Percentiles rank a stretch among this genome's conserved stretches.
phyloP scores from a whole-genome alignment of 192 early-diverging fungal species.

The Ambispora gerdemannii region DNA sequence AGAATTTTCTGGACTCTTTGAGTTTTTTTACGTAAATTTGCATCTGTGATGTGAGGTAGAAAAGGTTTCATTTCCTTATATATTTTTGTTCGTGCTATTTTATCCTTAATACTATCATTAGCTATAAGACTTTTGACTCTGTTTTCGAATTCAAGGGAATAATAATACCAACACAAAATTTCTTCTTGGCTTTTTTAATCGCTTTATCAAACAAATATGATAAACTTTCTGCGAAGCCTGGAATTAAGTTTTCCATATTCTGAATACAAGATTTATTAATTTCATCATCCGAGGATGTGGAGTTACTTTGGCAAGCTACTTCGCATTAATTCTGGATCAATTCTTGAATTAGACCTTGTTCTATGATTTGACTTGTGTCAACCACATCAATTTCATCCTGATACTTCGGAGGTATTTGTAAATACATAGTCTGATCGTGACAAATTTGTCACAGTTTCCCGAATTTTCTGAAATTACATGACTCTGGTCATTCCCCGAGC shows the following conservation, averaged over 20 bases:
- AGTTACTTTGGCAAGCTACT: constrained; percentile 8
- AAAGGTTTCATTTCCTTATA: constrained; percentile 13
- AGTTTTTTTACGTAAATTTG: not conserved
- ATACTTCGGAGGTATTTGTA: too few species aligned
- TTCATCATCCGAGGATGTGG: constrained; percentile 14
- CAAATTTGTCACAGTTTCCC: not conserved
- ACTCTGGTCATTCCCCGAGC: not conserved
- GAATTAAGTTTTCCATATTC: not conserved
- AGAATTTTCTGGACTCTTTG: constrained; percentile 10
- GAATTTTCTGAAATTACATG: not conserved
- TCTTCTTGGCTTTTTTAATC: not conserved
- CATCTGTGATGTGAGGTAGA: not conserved
- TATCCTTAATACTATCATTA: constrained; percentile 11
- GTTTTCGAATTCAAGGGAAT: constrained; percentile 1
- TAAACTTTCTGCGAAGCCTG: not conserved
- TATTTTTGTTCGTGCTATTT: constrained; percentile 21
- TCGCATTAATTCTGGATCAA: not conserved
- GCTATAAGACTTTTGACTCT: constrained; percentile 5
- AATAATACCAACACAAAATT: constrained; percentile 14
- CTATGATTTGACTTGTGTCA: not conserved
- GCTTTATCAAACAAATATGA: constrained; percentile 1
- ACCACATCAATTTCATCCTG: not conserved
- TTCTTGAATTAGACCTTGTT: constrained; percentile 17
- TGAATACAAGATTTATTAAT: constrained; percentile 8
- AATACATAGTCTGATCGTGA: constrained; percentile 9